phyloP scores from a whole-genome alignment of 768 basidiomycete species.

The Russula emetica region DNA sequence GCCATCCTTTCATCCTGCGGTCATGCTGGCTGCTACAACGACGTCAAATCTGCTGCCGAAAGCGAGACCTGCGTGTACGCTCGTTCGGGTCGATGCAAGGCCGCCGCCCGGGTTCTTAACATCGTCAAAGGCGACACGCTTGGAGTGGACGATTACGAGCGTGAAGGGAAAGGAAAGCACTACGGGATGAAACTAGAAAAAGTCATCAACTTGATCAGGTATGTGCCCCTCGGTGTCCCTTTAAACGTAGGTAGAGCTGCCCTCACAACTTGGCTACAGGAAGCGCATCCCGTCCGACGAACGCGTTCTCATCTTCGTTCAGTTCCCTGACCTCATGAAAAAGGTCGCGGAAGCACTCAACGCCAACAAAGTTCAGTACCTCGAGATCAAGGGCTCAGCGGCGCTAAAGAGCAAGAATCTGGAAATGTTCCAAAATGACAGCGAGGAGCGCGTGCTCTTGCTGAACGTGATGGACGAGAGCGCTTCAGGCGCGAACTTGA shows the following conservation, averaged over 20 bases:
- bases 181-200: conserved; percentile 80
- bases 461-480: conserved; percentile 94
- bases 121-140: conserved; percentile 76
- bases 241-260: not conserved
- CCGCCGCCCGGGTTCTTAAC: conserved; percentile 75
- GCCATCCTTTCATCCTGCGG: conserved; percentile 91
- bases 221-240: conserved; percentile 32
- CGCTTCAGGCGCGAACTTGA: conserved; percentile 90
- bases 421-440: conserved; percentile 79
- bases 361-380: conserved; percentile 65
- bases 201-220: conserved; percentile 75
- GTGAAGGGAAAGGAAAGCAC: conserved; percentile 69
- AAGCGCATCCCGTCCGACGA: conserved; percentile 67
- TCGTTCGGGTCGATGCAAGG: conserved; percentile 63
- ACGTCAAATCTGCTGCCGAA: conserved; percentile 68
- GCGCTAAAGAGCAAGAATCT: conserved; percentile 75
- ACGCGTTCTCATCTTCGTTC: conserved; percentile 89
- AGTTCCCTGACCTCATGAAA: conserved; percentile 89
- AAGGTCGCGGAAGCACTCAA: conserved; percentile 83
- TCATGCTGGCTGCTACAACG: conserved; percentile 76
- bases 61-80: conserved; percentile 79
- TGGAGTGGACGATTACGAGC: conserved; percentile 72
- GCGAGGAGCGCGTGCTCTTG: conserved; percentile 74
- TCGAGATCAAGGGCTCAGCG: conserved; percentile 78
- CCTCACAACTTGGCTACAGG: conserved; percentile 37